Base-by-base conservation (phyloP, 1,284 basidiomycete species). In the Testicularia cyperi region DNA sequence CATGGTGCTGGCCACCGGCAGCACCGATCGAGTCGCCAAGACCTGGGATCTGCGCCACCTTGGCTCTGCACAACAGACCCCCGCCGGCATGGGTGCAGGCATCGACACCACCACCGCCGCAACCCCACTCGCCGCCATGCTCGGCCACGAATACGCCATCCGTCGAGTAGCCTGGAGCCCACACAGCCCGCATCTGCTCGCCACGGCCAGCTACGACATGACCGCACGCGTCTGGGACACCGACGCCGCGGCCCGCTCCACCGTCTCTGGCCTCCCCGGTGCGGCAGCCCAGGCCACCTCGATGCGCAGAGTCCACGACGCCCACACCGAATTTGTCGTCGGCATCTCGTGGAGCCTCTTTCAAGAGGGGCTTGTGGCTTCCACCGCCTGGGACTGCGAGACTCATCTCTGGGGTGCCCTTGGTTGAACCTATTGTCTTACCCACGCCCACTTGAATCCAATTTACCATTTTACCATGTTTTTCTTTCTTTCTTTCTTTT, bases 201-300 rank as follows among this genome's bases (percentile, higher is more conserved):
- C 88, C 0, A 88, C 84, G 39, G 88, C 87, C 16, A 87, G 88
- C 60, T 98, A 97, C 78, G 94, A 98, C 76, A 98, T 97, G 94
- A 90, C 90, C 2, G 91, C 88, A 75, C 81, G 90, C 77, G 81
- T 92, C 84, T 96, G 81, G 78, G 70, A 74, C 33, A 44, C 58
- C 7, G 69, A 70, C 37, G 65, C 58, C 5, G 56, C 57, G 6
- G 54, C 44, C 36, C 13, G 39, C 38, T 23, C 21, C 33, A 20
- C 85, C 87, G 82, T 81, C 52, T 83, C 6, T 22, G 14, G 12
- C 21, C 18, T 18, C 31, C 12, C 19, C 9, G 18, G 14, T 9
- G 26, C 26, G 5, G 35, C 28, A 12, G 31, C 15, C 10, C n/a
- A n/a, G n/a, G 29, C 26, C 6, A 14, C 20, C 82, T 18, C 80